Evolutionary conservation across 495 filamentous ascomycete species (phyloP).

Genomic region (Podospora sp.): DNA sequence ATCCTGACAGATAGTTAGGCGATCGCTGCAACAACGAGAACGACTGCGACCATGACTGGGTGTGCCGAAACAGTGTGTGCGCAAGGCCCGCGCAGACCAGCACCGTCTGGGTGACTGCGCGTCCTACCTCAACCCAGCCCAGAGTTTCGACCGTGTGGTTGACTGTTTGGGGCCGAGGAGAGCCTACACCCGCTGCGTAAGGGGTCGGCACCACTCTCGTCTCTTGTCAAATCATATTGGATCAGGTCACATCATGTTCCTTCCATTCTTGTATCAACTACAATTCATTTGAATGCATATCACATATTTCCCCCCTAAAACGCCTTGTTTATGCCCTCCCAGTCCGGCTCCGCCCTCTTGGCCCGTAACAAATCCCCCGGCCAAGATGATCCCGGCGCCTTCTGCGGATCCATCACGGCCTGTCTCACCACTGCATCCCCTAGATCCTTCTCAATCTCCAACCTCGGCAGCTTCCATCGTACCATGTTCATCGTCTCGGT

Average conservation of each 20-base stretch:
- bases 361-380: constrained; percentile 38
- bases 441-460: constrained; percentile 50
- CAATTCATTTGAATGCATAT: neutral
- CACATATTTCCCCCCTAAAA: constrained; percentile 32
- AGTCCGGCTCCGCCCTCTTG: constrained; percentile 34
- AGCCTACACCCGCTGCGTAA: too few relatives aligned
- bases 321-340: constrained; percentile 43
- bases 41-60: constrained; percentile 4
- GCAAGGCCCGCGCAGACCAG: neutral
- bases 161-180: neutral
- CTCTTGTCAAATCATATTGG: too few relatives aligned
- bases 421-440: constrained; percentile 51
- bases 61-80: neutral
- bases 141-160: neutral
- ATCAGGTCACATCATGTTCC: too few relatives aligned
- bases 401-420: constrained; percentile 38
- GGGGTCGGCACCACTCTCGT: too few relatives aligned
- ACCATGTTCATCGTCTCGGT: constrained; percentile 20
- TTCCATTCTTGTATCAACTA: too few relatives aligned
- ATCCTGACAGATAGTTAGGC: neutral
- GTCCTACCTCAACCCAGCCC: neutral
- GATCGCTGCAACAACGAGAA: neutral
- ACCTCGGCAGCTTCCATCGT: constrained; percentile 38
- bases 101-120: neutral
- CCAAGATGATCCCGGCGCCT: constrained; percentile 46